Evolutionary conservation across 352 stramenopile species (phyloP).

Genomic region (Pythium angustatum): DNA sequence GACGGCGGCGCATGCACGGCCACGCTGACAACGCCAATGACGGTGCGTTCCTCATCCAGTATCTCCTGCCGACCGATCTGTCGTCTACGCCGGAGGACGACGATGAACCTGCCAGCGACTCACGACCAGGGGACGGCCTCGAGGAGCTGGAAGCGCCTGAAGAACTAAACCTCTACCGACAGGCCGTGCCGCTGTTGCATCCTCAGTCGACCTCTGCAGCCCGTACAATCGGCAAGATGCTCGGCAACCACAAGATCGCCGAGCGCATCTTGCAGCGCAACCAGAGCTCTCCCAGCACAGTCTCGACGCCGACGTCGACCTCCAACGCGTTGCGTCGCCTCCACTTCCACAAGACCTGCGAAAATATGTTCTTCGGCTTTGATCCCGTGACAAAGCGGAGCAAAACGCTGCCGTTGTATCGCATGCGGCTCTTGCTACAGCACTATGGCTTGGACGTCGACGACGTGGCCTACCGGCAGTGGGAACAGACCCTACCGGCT

Average conservation of each 20-base stretch:
- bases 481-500: slow-evolving; percentile 52
- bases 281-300: not conserved
- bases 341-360: slow-evolving; percentile 49
- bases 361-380: slow-evolving; percentile 49
- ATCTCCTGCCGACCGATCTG: slow-evolving; percentile 11
- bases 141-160: slow-evolving; percentile 15
- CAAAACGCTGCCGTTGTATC: slow-evolving; percentile 33
- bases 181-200: slow-evolving; percentile 59
- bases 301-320: not conserved
- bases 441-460: slow-evolving; percentile 48
- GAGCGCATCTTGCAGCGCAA: slow-evolving; percentile 59
- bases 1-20: slow-evolving; percentile 2
- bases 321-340: slow-evolving; percentile 14
- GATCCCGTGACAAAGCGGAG: slow-evolving; percentile 39
- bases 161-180: slow-evolving; percentile 46
- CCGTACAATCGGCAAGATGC: slow-evolving; percentile 58
- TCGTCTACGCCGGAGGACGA: not conserved
- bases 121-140: not conserved
- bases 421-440: slow-evolving; percentile 42
- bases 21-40: not conserved
- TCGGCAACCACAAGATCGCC: slow-evolving; percentile 43
- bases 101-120: not conserved
- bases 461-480: slow-evolving; percentile 46
- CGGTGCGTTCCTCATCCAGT: slow-evolving; percentile 19
- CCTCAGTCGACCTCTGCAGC: slow-evolving; percentile 56